A percentile compares a stretch with the other conserved stretches of the same genome.
These are phyloP conservation scores for Tylopilus sp. DNA, from an alignment of 1,284 basidiomycete genomes.

Conservation along the genomic window DNA sequence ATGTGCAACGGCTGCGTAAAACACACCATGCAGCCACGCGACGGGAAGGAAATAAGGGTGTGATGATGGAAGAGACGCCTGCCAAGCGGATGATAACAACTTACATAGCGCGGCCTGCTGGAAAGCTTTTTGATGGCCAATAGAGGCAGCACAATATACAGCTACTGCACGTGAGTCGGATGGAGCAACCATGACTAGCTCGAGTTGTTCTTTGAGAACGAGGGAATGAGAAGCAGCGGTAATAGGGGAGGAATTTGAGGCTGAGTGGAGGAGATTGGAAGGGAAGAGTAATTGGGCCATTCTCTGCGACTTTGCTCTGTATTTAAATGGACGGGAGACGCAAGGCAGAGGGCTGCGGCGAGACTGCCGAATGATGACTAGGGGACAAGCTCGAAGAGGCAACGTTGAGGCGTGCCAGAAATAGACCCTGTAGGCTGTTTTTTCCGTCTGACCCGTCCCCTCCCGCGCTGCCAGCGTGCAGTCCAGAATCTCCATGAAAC, in stretches of 20 bases:
- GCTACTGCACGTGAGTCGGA: slow-evolving; percentile 48
- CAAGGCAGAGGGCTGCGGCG: slow-evolving; percentile 14
- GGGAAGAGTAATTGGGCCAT: slow-evolving; percentile 14
- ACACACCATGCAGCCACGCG: slow-evolving; percentile 2
- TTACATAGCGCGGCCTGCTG: slow-evolving; percentile 64
- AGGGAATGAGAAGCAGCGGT: neutral
- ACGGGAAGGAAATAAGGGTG: neutral
- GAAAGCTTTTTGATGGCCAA: slow-evolving; percentile 59
- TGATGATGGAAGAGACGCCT: neutral
- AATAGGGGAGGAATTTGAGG: neutral
- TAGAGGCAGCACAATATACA: slow-evolving; percentile 76
- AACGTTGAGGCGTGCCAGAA: slow-evolving; percentile 24
- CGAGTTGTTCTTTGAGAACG: slow-evolving; percentile 10
- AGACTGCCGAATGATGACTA: slow-evolving; percentile 4
- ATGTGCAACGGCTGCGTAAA: slow-evolving; percentile 57
- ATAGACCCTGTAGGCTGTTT: neutral
- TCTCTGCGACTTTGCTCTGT: slow-evolving; percentile 1
- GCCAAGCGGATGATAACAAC: slow-evolving; percentile 28
- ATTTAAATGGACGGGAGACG: slow-evolving; percentile 26
- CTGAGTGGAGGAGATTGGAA: slow-evolving; percentile 1
- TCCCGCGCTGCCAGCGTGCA: slow-evolving; percentile 1
- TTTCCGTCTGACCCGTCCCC: neutral
- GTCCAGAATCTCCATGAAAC: neutral
- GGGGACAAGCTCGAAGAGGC: slow-evolving; percentile 10
- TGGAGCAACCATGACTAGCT: slow-evolving; percentile 29